Base-by-base conservation (phyloP, 768 basidiomycete species). In the Mycena venus region DNA sequence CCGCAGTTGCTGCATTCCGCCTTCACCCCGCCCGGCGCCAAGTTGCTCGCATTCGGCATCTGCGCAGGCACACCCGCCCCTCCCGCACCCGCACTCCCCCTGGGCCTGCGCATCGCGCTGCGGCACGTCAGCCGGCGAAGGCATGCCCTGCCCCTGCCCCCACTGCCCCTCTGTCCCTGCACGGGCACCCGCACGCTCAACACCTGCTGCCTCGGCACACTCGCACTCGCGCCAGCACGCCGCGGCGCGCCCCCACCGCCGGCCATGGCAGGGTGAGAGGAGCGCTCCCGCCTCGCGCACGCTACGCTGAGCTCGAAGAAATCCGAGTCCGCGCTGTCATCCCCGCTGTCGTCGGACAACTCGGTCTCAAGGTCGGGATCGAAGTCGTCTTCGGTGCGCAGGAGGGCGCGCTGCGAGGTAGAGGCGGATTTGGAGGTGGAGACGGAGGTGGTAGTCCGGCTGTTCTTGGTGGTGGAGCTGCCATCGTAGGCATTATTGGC, bases 1-100 rank as follows among this genome's bases (percentile, higher is more conserved):
- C 95, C 95, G 78, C 95, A 96, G 82, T 96, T 96, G 9, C 93
- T 93, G 79, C 95, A 96, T 78, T 96, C 95, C 7, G 94, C 94
- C 84, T 96, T 96, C 71, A 89, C 88, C 51, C 89, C 89, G 11
- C 89, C 89, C 0, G 89, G 89, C 15, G 87, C 89, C 27, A 86
- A 85, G 79, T 89, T n/a, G n/a, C n/a, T n/a, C n/a, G n/a, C n/a
- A n/a, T n/a, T 64, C 53, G 38, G 42, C n/a, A 25, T 9, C 36
- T 2, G 38, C 53, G 19, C 17, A 12, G 3, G 19, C 14, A 29
- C 8, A 23, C 29, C 51, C n/a, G 9, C 47, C 11, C 27, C 55
- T 4, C 17, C 68, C 40, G 32, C 44, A 2, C 56, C 49, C n/a
- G n/a, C n/a, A n/a, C n/a, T n/a, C n/a, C n/a, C n/a, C n/a, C n/a